These are phyloP conservation scores for Brassica incana DNA, from an alignment of 345 rosid species.

Conservation along the genomic window DNA sequence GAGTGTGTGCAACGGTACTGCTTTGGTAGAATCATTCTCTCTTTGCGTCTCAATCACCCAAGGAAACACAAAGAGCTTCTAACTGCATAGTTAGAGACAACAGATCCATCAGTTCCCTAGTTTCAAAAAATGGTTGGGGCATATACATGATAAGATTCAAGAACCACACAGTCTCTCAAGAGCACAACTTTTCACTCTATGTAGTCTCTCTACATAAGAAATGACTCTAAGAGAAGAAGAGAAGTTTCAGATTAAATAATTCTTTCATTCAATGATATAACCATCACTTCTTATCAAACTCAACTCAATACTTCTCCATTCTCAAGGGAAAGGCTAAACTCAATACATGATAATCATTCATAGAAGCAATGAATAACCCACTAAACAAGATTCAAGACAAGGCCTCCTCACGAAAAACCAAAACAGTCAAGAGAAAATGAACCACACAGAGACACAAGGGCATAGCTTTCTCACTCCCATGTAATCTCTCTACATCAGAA, in stretches of 20 bases:
- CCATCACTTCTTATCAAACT: too few species aligned
- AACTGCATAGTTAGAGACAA: conserved; percentile 4
- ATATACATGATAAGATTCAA: not conserved
- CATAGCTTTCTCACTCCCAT: not conserved
- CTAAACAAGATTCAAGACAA: not conserved
- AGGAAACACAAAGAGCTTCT: not conserved
- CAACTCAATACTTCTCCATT: too few species aligned
- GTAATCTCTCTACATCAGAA: not conserved
- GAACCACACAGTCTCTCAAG: too few species aligned
- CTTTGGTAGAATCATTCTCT: conserved; percentile 70
- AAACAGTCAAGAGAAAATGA: conserved; percentile 11
- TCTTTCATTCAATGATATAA: too few species aligned
- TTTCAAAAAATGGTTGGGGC: not conserved
- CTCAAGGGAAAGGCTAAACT: too few species aligned
- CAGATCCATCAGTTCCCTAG: not conserved
- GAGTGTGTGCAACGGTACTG: conserved; percentile 97
- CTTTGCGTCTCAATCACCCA: conserved; percentile 14
- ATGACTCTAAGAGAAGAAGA: too few species aligned
- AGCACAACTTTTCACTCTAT: too few species aligned
- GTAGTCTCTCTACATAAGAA: too few species aligned
- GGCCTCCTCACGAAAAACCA: conserved; percentile 1
- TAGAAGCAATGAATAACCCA: too few species aligned
- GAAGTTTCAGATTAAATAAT: too few species aligned
- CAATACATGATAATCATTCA: too few species aligned
- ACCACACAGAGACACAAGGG: conserved; percentile 1